These are phyloP conservation scores for Penicillium bialowiezense DNA, from an alignment of 495 filamentous ascomycete genomes.

Conservation along the genomic window DNA sequence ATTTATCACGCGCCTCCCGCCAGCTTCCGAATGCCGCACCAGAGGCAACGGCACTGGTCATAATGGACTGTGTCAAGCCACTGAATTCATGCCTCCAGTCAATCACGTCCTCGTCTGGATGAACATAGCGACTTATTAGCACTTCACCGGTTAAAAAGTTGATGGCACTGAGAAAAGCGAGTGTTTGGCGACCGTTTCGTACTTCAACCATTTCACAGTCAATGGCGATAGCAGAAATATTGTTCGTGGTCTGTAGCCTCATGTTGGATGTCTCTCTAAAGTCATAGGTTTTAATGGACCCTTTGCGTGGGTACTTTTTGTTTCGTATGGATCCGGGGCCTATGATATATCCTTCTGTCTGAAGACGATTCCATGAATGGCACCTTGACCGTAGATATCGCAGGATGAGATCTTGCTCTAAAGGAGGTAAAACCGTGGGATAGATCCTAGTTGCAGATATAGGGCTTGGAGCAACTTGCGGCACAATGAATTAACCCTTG, in stretches of 20 bases:
- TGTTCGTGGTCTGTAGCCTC: slow-evolving; percentile 1
- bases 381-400: slow-evolving; percentile 1
- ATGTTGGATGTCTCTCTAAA: no score
- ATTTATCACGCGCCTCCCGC: slow-evolving; percentile 30
- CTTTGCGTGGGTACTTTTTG: background rate
- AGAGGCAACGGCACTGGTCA: slow-evolving; percentile 15
- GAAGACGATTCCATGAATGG: slow-evolving; percentile 5
- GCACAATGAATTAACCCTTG: no score
- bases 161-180: slow-evolving; percentile 26
- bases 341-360: slow-evolving; percentile 4
- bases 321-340: background rate
- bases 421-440: no score
- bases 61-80: slow-evolving; percentile 25
- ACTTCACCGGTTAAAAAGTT: slow-evolving; percentile 40
- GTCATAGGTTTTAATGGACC: no score
- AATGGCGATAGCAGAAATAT: slow-evolving; percentile 17
- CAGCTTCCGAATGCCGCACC: slow-evolving; percentile 34
- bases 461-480: no score
- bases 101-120: slow-evolving; percentile 23
- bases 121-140: slow-evolving; percentile 35
- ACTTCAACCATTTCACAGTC: slow-evolving; percentile 30
- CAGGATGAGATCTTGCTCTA: no score
- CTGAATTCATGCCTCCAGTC: slow-evolving; percentile 36
- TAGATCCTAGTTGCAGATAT: no score
- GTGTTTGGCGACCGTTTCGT: slow-evolving; percentile 1